Evolutionary conservation across 202 grass and related monocot genomes (phyloP), one percentile per base, ranked within the genome.

Genomic region (Elaeis oleifera): DNA sequence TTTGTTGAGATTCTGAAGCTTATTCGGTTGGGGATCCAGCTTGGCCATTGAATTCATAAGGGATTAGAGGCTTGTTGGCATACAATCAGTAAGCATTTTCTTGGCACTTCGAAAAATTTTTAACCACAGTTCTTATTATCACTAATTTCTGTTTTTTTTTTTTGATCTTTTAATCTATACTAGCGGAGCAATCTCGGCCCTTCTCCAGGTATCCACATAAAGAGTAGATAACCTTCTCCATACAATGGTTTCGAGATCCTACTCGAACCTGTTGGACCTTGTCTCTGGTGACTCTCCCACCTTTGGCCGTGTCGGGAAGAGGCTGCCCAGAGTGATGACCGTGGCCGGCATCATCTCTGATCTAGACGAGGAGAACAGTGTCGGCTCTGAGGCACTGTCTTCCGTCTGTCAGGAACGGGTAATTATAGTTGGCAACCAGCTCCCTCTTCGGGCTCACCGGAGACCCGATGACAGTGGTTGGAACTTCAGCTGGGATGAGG

Each of bases 401-500:
- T 83, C 63, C 7, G 50, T 58, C 20, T 53, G 49, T 24, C 73
- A 68, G 55, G 71, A 84, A 44, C 67, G 70, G 56, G 63, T 85
- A 22, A 85, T 85, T 56, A 58, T 85, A 25, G 82, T 79, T 21
- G 59, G 82, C 56, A 85, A 85, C 60, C 82, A 85, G 70, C 76
- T 85, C 21, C 82, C 82, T 9, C 50, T 85, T 52, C 66, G 57
- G 9, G 36, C 72, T 4, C 72, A 76, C 36, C 71, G 58, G 19
- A 76, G 72, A 32, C 53, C 67, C 9, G 67, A 79, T 48, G 67
- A 28, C 60, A 52, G 28, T 49, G 72, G 76, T 8, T 75, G 76
- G 76, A 72, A 72, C 76, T 80, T 85, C 71, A 85, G 76, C 51
- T 85, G 82, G 82, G 82, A 85, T 16, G 76, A 80, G 74, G 76